A percentile compares a stretch with the other conserved stretches of the same genome.
Evolutionary conservation across 1,284 basidiomycete species (phyloP).

Genomic region (Austroboletus niveus): DNA sequence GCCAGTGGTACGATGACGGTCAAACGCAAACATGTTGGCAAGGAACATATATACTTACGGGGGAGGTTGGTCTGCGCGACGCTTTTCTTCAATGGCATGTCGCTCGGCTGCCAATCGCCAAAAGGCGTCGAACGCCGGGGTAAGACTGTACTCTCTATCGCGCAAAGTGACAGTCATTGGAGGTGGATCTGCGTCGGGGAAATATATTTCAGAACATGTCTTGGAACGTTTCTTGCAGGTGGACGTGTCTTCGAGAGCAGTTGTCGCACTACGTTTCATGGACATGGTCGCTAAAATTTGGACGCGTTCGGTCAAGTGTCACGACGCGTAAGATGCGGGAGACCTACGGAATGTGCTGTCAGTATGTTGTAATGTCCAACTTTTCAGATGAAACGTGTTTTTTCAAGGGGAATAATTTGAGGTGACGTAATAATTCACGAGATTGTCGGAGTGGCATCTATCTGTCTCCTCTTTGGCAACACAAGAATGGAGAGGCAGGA

Average conservation of each 20-base stretch:
- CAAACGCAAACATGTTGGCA: slow-evolving; percentile 7
- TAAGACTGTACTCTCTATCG: slow-evolving; percentile 39
- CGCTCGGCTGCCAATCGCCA: slow-evolving; percentile 57
- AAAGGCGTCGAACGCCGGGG: slow-evolving; percentile 57
- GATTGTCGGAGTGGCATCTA: neutral
- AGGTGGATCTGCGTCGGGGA: slow-evolving; percentile 11
- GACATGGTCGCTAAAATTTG: neutral
- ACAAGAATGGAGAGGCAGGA: slow-evolving; percentile 35
- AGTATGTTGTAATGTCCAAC: slow-evolving; percentile 1
- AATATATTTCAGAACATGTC: slow-evolving; percentile 18
- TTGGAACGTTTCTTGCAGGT: slow-evolving; percentile 27
- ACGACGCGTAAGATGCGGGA: neutral
- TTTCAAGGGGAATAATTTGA: neutral
- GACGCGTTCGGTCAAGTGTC: neutral
- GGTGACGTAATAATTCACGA: slow-evolving; percentile 11
- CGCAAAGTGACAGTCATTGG: slow-evolving; percentile 37
- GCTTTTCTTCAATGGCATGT: slow-evolving; percentile 52
- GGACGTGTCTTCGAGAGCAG: slow-evolving; percentile 13
- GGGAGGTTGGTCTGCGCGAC: slow-evolving; percentile 43
- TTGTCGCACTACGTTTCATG: slow-evolving; percentile 22
- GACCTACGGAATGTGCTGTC: slow-evolving; percentile 1
- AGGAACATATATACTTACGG: slow-evolving; percentile 43
- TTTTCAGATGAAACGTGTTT: neutral
- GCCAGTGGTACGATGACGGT: neutral
- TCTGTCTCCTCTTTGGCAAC: neutral